Base-by-base conservation (phyloP, 371 early-diverging fungal genomes). In the Furculomyces boomerangus region DNA sequence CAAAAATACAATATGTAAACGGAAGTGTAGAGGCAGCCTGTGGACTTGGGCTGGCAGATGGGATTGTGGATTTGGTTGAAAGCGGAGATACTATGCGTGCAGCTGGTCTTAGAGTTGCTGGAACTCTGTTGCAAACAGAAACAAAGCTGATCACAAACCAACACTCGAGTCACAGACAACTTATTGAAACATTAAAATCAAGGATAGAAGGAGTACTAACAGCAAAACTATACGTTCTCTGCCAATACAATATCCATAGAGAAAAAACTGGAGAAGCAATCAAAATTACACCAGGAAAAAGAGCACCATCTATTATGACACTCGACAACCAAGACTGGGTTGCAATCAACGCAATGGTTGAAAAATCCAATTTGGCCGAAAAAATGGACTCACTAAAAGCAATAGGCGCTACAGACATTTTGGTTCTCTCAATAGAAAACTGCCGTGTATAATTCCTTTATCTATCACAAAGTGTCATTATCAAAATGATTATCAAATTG, bases 21-120 rank as follows among this genome's bases (percentile, higher is more conserved):
- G 97, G 95, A 25, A 86, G 86, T 30, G 97, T 96, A 2, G 94
- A 96, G 64, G 90, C 91, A 10, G 93, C 95, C 2, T 96, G 95
- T 59, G 86, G 89, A 0, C 70, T 96, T 40, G 97, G 97, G 8
- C 79, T 96, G 26, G 95, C 97, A 18, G 94, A 96, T 64, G 95
- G 83, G 20, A 90, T 96, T 60, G 89, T 90, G 78, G 81, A 81
- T 66, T 56, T 77, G 41, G 79, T 84, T 41, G 97, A 96, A 70
- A 89, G 90, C 18, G 97, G 95, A 58, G 95, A 96, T 62, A 93
- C 95, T 2, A 96, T 96, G 95, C 81, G 88, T 55, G 95, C 93
- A n/a, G 95, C 95, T 20, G 91, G 91, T 14, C 79, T 96, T 30
- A 84, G 85, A 61, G 83, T 82, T 44, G 83, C 93, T 46, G 77